Evolutionary conservation across 2,329 filamentous ascomycete genomes (phyloP), one percentile per base, ranked within the genome.

Genomic region (Claviceps maximensis): DNA sequence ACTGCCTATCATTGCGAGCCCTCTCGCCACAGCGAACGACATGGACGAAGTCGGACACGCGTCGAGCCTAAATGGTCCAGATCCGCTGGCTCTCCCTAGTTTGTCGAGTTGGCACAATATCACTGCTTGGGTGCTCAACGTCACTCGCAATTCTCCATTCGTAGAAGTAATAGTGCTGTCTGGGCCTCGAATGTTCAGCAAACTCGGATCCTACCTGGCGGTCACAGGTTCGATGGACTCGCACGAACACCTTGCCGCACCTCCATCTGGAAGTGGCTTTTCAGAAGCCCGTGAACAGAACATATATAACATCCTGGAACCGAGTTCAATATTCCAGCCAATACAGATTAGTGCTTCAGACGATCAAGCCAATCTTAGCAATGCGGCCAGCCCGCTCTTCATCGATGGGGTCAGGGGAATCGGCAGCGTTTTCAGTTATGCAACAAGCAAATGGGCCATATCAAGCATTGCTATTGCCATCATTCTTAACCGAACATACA

Each of bases 361-460:
- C 19, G 50, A 23, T 33, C n/a, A 51, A 38, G 12, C 25, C 41
- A 31, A 60, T 23, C 23, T 57, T 19, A 55, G 58, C 29, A 50
- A 59, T n/a, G 56, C 59, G 29, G 56, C 61, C 38, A 73, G 75
- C 7, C 71, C 72, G 33, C 73, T 83, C 56, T 76, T 79, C 6
- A 65, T 80, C 57, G 80, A 83, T 59, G 71, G 79, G 25, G 72
- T 76, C 1, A 80, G 84, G 63, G 89, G 86, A 45, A 75, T 96
- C 45, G 87, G 88, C 46, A 89, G 87, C 56, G 82, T 97, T 54
- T 90, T 97, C 68, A 86, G 83, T 61, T 98, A 97, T 68, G 76
- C 89, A 45, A 94, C 87, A 1, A 94, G 88, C 68, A 86, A 86
- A 67, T 97, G 93, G 93, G 90, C 91, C 0, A 72, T 97, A 54